Conservation (phyloP, 1,284 basidiomycete genomes). For the Cutaneotrichosporon daszewskae region DNA sequence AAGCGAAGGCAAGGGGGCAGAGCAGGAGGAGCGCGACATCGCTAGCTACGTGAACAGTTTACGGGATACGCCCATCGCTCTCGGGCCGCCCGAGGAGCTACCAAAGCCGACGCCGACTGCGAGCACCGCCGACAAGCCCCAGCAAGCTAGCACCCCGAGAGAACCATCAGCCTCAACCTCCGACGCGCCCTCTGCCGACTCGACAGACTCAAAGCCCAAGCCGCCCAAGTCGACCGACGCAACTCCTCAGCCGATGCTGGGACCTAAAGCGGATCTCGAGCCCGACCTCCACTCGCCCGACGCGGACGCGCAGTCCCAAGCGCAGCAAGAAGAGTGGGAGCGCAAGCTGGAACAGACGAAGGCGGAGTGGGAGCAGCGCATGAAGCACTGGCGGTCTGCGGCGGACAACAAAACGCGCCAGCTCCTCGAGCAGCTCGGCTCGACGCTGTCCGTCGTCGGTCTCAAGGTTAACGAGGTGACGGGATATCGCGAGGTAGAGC, state of each 20-base stretch:
- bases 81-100: too few species aligned
- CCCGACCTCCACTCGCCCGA: too few species aligned
- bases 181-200: not conserved
- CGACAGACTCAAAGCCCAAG: not conserved
- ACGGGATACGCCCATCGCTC: too few species aligned
- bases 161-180: too few species aligned
- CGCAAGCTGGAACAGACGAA: not conserved
- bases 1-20: too few species aligned
- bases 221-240: not conserved
- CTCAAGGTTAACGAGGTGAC: constrained; percentile 74
- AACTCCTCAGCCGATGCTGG: not conserved
- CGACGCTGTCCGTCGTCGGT: constrained; percentile 65
- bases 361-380: constrained; percentile 6
- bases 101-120: too few species aligned
- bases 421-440: constrained; percentile 25
- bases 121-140: too few species aligned
- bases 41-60: too few species aligned
- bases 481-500: constrained; percentile 84
- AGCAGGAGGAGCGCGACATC: too few species aligned
- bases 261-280: too few species aligned
- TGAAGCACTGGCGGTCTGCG: not conserved
- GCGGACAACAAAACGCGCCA: constrained; percentile 3
- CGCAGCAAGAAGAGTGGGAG: constrained; percentile 6
- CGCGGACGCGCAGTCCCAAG: not conserved
- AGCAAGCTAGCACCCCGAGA: too few species aligned